Percentiles rank a stretch among this genome's conserved stretches.
Evolutionary conservation across 495 filamentous ascomycete species (phyloP).

Genomic region (Penicillium salamii): DNA sequence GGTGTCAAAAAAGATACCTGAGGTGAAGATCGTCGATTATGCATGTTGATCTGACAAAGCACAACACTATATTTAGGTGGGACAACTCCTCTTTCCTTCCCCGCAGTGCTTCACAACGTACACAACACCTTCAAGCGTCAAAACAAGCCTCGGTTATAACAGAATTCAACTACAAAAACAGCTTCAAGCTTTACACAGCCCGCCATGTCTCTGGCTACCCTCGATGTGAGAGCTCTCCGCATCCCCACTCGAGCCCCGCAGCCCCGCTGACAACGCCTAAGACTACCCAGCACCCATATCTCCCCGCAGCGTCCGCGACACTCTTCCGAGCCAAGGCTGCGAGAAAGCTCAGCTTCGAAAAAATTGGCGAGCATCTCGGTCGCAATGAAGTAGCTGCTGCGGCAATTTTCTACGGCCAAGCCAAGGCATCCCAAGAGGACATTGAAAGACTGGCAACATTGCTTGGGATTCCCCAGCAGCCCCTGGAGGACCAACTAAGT

Average conservation of each 20-base stretch:
- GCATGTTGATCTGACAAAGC: background rate
- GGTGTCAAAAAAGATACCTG: too few species aligned
- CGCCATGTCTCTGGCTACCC: constrained; percentile 42
- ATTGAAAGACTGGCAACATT: constrained; percentile 66
- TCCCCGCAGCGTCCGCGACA: constrained; percentile 65
- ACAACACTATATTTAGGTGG: background rate
- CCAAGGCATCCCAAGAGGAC: constrained; percentile 75
- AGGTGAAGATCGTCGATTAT: background rate
- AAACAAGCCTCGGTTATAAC: background rate
- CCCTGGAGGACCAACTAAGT: constrained; percentile 59
- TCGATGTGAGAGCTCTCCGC: constrained; percentile 29
- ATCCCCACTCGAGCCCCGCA: constrained; percentile 1
- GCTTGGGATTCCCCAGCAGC: constrained; percentile 58
- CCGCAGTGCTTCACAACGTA: background rate
- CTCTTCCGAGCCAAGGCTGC: constrained; percentile 84
- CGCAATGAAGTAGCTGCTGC: constrained; percentile 89
- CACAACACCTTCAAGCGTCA: background rate
- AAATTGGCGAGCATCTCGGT: constrained; percentile 71
- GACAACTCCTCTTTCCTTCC: background rate
- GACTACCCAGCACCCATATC: constrained; percentile 45
- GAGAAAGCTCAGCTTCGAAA: constrained; percentile 74
- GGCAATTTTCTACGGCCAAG: constrained; percentile 93
- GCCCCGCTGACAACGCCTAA: constrained; percentile 13
- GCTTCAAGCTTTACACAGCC: background rate
- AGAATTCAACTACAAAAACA: background rate